A percentile compares a stretch with the other conserved stretches of the same genome.
These are phyloP conservation scores for Ocimum tenuiflorum DNA, from an alignment of 257 asterid species.

Conservation along the genomic window DNA sequence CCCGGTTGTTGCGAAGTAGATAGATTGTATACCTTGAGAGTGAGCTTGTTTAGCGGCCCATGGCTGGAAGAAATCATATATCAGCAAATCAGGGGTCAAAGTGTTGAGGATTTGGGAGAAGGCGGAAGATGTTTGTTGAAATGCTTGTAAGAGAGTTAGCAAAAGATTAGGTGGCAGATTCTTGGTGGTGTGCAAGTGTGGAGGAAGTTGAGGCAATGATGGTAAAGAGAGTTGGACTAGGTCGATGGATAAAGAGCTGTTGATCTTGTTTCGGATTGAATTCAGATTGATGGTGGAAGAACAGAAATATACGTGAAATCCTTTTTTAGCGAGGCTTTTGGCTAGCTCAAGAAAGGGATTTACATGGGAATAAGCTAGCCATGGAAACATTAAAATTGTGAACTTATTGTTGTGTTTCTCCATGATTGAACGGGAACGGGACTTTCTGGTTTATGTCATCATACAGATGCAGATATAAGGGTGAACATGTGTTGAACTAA, in stretches of 20 bases:
- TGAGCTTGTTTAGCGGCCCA: constrained; percentile 23
- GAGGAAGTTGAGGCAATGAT: constrained; percentile 10
- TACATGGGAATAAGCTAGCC: constrained; percentile 2
- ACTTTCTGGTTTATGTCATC: not conserved
- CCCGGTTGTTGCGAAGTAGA: constrained; percentile 2
- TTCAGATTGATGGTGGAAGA: constrained; percentile 2
- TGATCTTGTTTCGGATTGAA: not conserved
- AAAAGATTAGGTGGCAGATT: constrained; percentile 10
- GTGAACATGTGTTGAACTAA: not conserved
- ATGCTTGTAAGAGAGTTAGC: constrained; percentile 11
- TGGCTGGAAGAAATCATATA: constrained; percentile 18
- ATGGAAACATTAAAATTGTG: constrained; percentile 1
- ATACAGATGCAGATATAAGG: not conserved
- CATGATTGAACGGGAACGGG: not conserved
- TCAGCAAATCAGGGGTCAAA: constrained; percentile 9
- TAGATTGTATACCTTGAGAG: not conserved
- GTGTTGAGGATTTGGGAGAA: constrained; percentile 10
- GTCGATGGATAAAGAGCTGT: not conserved
- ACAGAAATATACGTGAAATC: not conserved
- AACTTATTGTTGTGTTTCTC: not conserved
- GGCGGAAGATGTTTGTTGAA: constrained; percentile 12
- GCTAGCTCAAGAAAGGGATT: constrained; percentile 7
- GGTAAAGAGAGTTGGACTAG: constrained; percentile 16
- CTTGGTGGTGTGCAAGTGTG: constrained; percentile 26
- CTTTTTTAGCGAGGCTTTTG: not conserved